Evolutionary conservation across 2,329 filamentous ascomycete species (phyloP).

Genomic region (Colletotrichum nymphaeae): DNA sequence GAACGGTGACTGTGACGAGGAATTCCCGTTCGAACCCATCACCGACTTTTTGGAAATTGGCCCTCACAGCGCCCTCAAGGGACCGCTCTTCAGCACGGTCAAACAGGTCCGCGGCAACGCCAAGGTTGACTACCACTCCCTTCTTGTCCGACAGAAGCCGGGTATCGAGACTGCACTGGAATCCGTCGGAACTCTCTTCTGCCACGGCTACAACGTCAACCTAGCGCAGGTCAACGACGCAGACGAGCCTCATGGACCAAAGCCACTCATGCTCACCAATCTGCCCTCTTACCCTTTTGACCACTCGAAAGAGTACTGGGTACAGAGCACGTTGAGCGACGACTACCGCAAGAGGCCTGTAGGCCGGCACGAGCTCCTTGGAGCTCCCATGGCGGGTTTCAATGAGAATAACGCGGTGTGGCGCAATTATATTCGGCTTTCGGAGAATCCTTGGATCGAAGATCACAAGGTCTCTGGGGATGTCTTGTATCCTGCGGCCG

Average conservation of each 20-base stretch:
- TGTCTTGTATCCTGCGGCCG: slow-evolving; percentile 52
- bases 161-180: slow-evolving; percentile 17
- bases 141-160: slow-evolving; percentile 7
- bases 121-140: slow-evolving; percentile 21
- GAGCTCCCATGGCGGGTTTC: slow-evolving; percentile 22
- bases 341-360: slow-evolving; percentile 8
- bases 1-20: neutral
- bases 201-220: slow-evolving; percentile 17
- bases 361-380: slow-evolving; percentile 36
- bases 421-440: slow-evolving; percentile 38
- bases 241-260: slow-evolving; percentile 25
- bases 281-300: slow-evolving; percentile 41
- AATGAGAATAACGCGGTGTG: slow-evolving; percentile 30
- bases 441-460: slow-evolving; percentile 57
- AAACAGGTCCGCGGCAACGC: slow-evolving; percentile 14
- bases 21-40: slow-evolving; percentile 1
- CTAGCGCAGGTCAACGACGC: slow-evolving; percentile 30
- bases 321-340: slow-evolving; percentile 35
- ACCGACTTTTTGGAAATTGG: slow-evolving; percentile 59
- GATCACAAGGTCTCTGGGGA: slow-evolving; percentile 59
- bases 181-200: slow-evolving; percentile 19
- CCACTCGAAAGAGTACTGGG: slow-evolving; percentile 39
- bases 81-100: slow-evolving; percentile 50
- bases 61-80: slow-evolving; percentile 60
- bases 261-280: slow-evolving; percentile 33